Base-by-base conservation (phyloP, 768 basidiomycete species). In the Asterophora parasitica region DNA sequence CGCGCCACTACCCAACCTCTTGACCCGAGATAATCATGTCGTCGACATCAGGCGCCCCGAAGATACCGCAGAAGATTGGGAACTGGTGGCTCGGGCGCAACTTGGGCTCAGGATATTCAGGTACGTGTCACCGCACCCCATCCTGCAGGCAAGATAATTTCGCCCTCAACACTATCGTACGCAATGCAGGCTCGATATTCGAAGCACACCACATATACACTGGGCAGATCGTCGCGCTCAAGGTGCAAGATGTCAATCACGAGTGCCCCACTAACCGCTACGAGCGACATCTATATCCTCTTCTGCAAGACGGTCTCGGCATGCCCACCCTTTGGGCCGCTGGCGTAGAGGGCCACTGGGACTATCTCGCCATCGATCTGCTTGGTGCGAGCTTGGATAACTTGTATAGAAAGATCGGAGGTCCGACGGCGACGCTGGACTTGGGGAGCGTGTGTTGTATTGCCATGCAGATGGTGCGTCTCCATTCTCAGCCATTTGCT, bases 181-280 rank as follows among this genome's bases (percentile, higher is more conserved):
- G 23, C 23, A 23, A 23, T 23, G 23, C 39, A 88, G 87, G 88
- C 33, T 80, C 82, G 13, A 89, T 88, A 49, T 89, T 74, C 58
- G 72, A 75, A 16, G 87, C 88, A 0, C 61, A 57, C 11, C 65
- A 90, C 54, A 52, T 88, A 1, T 70, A 80, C 57, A 82, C 68
- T 2, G 68, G 72, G 15, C 72, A 82, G 35, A 61, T 73, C n/a
- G 84, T 85, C 34, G 87, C 87, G 2, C 72, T 90, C 45, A 90
- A 90, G 61, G 67, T 90, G 8, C 87, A 90, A 63, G 71, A 74
- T 47, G 66, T 78, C 16, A 70, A 88, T 53, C 81, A 86, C 48
- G 79, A 83, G 59, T 88, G 85, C 57, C 88, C 85, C 0, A 88
- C 87, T 3, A 90, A 90, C 58, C 70, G 65, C 26, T 87, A 83